These are phyloP conservation scores for Luvunga scandens DNA, from an alignment of 345 rosid species.

Conservation along the genomic window DNA sequence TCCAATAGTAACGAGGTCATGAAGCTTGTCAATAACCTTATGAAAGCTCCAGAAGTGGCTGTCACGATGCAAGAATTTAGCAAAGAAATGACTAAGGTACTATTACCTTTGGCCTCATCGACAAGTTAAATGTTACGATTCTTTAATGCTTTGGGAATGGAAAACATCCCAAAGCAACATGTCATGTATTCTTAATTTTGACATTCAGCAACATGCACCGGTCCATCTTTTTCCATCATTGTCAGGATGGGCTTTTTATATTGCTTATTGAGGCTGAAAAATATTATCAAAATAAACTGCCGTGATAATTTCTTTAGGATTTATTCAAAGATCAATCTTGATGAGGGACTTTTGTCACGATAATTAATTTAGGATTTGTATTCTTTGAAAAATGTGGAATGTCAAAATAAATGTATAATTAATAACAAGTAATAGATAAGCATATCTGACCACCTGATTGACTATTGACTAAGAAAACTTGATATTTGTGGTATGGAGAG, in stretches of 20 bases:
- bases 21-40: constrained; percentile 52
- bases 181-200: not conserved
- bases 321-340: not conserved
- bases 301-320: not conserved
- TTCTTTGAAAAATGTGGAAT: not conserved
- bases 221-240: not conserved
- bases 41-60: constrained; percentile 54
- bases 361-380: not conserved
- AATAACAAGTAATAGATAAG: not conserved
- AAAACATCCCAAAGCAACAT: not conserved
- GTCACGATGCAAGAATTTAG: constrained; percentile 50
- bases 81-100: constrained; percentile 55
- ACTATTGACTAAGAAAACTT: not conserved
- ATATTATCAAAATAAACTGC: not conserved
- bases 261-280: not conserved
- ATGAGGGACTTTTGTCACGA: not conserved
- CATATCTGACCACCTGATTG: not conserved
- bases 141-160: not conserved
- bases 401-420: not conserved
- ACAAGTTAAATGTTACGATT: not conserved
- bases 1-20: constrained; percentile 51
- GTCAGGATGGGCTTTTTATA: not conserved
- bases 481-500: not conserved
- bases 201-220: not conserved
- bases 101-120: not conserved